These are phyloP conservation scores for Asclepias syriaca DNA, from an alignment of 257 asterid genomes.

Conservation along the genomic window DNA sequence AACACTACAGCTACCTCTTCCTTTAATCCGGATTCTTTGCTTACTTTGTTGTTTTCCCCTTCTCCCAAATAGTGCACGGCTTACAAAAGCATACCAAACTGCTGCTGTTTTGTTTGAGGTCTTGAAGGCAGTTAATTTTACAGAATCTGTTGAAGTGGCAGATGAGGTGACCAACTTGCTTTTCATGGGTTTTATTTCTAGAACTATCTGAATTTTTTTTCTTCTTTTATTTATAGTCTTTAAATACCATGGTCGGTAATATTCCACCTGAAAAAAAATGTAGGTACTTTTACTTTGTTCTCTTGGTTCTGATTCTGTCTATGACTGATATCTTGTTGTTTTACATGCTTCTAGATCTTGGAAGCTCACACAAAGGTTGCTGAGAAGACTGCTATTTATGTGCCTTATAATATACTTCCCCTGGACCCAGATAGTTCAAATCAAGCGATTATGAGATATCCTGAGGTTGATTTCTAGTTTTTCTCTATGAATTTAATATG, in stretches of 20 bases:
- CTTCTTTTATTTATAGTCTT: not conserved
- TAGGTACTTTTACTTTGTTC: conserved; percentile 5
- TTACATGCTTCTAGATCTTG: conserved; percentile 54
- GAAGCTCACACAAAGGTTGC: conserved; percentile 74
- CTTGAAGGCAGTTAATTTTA: conserved; percentile 82
- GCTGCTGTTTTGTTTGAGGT: conserved; percentile 98
- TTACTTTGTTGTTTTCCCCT: not conserved
- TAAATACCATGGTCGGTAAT: not conserved
- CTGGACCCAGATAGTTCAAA: conserved; percentile 86
- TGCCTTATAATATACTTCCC: conserved; percentile 91
- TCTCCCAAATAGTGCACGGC: conserved; percentile 61
- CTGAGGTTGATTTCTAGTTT: conserved; percentile 55
- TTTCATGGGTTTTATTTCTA: not conserved
- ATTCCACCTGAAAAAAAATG: not conserved
- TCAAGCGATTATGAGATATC: conserved; percentile 91
- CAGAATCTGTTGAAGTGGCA: conserved; percentile 79
- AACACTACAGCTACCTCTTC: conserved; percentile 1
- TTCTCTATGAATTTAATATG: not conserved
- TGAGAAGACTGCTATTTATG: conserved; percentile 81
- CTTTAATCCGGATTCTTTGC: not conserved
- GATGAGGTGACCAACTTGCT: conserved; percentile 57
- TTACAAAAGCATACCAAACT: conserved; percentile 96
- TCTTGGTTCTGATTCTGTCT: conserved; percentile 4
- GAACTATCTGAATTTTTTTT: not conserved
- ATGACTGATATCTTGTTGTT: conserved; percentile 9